phyloP scores from a whole-genome alignment of 176 grass and related monocot genomes.

The Raddia distichophylla region DNA sequence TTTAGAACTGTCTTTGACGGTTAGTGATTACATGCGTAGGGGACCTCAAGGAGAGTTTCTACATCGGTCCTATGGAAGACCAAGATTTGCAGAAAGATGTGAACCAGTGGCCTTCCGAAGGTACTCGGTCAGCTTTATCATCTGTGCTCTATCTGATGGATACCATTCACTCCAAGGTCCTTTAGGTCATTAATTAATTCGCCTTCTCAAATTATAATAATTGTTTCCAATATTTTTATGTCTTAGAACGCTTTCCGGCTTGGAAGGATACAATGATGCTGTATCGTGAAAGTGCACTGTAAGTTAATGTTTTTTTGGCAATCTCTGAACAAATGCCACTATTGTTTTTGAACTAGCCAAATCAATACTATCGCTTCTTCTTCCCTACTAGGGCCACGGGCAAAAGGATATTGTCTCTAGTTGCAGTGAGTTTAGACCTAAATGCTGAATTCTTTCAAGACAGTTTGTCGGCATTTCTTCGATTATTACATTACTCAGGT shows the following conservation, averaged over 20 bases:
- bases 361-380: neutral
- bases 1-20: neutral
- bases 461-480: constrained; percentile 44
- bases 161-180: neutral
- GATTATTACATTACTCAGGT: constrained; percentile 69
- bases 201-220: neutral
- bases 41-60: constrained; percentile 65
- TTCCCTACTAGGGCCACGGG: constrained; percentile 35
- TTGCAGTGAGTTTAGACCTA: constrained; percentile 74
- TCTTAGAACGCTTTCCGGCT: constrained; percentile 52
- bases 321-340: neutral
- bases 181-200: neutral
- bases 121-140: neutral
- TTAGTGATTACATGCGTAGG: constrained; percentile 32
- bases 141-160: neutral
- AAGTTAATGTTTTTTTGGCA: constrained; percentile 35
- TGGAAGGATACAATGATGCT: constrained; percentile 59
- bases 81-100: neutral
- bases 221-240: neutral
- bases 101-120: constrained; percentile 59
- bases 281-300: constrained; percentile 54
- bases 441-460: constrained; percentile 58
- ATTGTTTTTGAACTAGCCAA: neutral
- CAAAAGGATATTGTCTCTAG: constrained; percentile 57
- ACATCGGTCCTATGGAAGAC: constrained; percentile 45